phyloP scores from a whole-genome alignment of 345 rosid genomes.

The Iberis pinnata region DNA sequence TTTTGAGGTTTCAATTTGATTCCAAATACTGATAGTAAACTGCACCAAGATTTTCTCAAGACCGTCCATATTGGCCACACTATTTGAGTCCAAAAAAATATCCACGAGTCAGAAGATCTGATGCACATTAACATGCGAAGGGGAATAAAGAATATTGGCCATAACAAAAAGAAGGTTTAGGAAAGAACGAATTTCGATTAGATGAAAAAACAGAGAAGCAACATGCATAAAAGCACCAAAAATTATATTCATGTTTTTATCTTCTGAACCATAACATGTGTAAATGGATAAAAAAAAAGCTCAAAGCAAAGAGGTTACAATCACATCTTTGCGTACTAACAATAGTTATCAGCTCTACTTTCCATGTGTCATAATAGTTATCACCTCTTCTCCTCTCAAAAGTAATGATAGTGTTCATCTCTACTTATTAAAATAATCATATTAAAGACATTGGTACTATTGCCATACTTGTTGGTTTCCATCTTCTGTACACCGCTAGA shows the following conservation, averaged over 20 bases:
- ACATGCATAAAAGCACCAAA: too few relatives aligned
- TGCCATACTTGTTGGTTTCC: too few relatives aligned
- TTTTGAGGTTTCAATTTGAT: conserved; percentile 46
- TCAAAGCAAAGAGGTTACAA: not conserved
- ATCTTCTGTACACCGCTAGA: too few relatives aligned
- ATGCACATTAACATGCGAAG: conserved; percentile 8
- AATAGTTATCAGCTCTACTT: not conserved
- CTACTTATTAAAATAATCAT: not conserved
- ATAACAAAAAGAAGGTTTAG: conserved; percentile 2
- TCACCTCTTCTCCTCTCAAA: not conserved
- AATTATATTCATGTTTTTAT: not conserved
- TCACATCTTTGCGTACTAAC: not conserved
- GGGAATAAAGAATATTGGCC: not conserved
- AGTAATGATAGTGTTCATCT: not conserved
- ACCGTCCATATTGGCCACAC: conserved; percentile 58
- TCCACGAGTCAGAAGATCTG: conserved; percentile 15
- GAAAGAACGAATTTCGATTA: not conserved
- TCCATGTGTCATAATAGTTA: not conserved
- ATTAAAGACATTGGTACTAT: too few relatives aligned
- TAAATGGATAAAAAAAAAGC: not conserved
- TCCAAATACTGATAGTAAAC: conserved; percentile 59
- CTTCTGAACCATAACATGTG: not conserved
- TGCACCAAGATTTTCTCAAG: conserved; percentile 43
- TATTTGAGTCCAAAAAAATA: conserved; percentile 23
- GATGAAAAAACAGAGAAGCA: not conserved